Evolutionary conservation across 1,284 basidiomycete genomes (phyloP).

Genomic region (Pyrrhoderma noxium): DNA sequence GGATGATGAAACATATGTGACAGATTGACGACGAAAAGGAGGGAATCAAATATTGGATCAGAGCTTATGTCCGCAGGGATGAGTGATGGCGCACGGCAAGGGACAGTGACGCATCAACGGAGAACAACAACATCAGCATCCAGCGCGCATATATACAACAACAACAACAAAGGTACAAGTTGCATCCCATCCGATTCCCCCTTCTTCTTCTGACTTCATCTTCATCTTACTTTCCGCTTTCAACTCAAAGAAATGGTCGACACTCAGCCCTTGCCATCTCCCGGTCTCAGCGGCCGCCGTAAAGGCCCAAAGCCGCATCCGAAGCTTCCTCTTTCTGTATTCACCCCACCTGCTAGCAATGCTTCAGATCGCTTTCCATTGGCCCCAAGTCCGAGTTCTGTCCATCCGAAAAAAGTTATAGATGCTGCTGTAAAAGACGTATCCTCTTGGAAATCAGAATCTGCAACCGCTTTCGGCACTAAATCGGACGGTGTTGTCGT

Average conservation of each 20-base stretch:
- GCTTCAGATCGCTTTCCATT: constrained; percentile 59
- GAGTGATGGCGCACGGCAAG: too few species aligned
- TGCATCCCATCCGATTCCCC: neutral
- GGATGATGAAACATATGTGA: too few species aligned
- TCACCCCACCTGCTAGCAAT: constrained; percentile 59
- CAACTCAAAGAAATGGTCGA: constrained; percentile 23
- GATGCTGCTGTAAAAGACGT: constrained; percentile 54
- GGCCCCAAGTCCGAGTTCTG: constrained; percentile 58
- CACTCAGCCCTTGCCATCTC: constrained; percentile 30
- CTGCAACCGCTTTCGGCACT: constrained; percentile 33
- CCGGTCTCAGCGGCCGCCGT: constrained; percentile 42
- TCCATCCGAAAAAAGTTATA: constrained; percentile 55
- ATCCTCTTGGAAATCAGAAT: constrained; percentile 45
- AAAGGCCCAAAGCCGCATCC: constrained; percentile 59
- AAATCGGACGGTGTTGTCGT: constrained; percentile 49
- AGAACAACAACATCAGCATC: too few species aligned
- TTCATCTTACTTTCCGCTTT: neutral
- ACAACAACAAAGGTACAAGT: too few species aligned
- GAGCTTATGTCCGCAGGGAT: too few species aligned
- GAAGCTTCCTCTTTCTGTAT: constrained; percentile 62
- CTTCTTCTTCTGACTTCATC: neutral
- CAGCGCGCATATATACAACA: too few species aligned
- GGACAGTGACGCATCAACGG: too few species aligned
- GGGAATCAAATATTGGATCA: too few species aligned
- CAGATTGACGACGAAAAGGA: too few species aligned